Evolutionary conservation across 2,329 filamentous ascomycete genomes (phyloP), one percentile per base, ranked within the genome.

Genomic region (Domatiomyces catenatus): DNA sequence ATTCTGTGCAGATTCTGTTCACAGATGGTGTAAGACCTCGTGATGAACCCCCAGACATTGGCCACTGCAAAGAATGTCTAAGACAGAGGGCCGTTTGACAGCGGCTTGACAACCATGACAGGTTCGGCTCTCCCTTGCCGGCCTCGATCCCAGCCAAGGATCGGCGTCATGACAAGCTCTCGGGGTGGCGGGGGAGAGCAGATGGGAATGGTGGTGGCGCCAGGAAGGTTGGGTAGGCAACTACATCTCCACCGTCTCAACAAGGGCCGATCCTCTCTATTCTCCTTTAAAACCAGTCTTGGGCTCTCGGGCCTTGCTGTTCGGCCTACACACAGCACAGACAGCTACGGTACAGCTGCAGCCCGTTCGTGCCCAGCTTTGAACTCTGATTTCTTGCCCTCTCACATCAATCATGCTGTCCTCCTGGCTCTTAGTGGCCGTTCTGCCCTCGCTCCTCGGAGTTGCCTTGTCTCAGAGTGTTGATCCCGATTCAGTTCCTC

Each of bases 401-500:
- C 12, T 19, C 48, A 46, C 49, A 53, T 20, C 42, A 53, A 53
- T 20, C 42, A 53, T 55, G 50, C 52, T 57, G 48, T 54, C 43
- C 62, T 53, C 57, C 56, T 50, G 62, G 54, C 50, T 61, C 58
- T 36, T 56, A 36, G 50, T 53, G 47, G 48, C 59, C 19, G 50
- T 70, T 19, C 68, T 50, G 56, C 61, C 45, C 50, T 69, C 46
- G 57, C 63, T 51, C 61, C 62, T 24, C 1, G 32, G 32, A 2
- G 52, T 69, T 51, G 66, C 59, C 36, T 56, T 52, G 48, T 61
- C 64, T 59, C 72, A 66, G 52, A 58, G 55, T 26, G 62, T 72
- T 47, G 63, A 71, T 51, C 65, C 62, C 5, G 63, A 57, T 50
- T 62, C 59, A n/a, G 63, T 72, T 26, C 57, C 60, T 2, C 28